These are phyloP conservation scores for Soucietia sequanensis DNA, from an alignment of 805 yeast species.

Conservation along the genomic window DNA sequence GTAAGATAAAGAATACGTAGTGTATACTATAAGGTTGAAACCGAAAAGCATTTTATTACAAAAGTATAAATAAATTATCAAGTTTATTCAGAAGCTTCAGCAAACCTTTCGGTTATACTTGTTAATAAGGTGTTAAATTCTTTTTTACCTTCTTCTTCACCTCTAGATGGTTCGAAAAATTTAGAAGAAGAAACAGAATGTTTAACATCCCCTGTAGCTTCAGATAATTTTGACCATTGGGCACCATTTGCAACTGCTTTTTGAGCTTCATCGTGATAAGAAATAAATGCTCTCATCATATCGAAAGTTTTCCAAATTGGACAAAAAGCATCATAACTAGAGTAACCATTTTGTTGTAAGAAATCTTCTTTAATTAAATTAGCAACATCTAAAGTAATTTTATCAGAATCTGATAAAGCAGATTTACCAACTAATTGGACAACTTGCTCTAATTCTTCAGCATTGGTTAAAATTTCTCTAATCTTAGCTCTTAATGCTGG, in stretches of 20 bases:
- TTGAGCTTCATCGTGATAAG: slow-evolving; percentile 96
- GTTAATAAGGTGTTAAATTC: slow-evolving; percentile 77
- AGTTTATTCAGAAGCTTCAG: slow-evolving; percentile 85
- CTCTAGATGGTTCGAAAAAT: slow-evolving; percentile 93
- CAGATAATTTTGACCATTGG: slow-evolving; percentile 88
- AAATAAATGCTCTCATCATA: slow-evolving; percentile 94
- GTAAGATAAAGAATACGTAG: neutral
- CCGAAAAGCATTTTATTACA: slow-evolving; percentile 2
- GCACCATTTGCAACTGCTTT: slow-evolving; percentile 94
- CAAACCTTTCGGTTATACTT: slow-evolving; percentile 84
- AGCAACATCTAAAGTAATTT: slow-evolving; percentile 93
- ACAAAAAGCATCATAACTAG: slow-evolving; percentile 97
- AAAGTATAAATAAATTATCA: slow-evolving; percentile 6
- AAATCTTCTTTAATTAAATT: slow-evolving; percentile 93
- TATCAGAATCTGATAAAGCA: slow-evolving; percentile 94
- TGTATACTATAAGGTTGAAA: neutral
- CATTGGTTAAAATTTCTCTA: slow-evolving; percentile 91
- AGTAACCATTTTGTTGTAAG: slow-evolving; percentile 98
- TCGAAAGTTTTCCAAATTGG: slow-evolving; percentile 98
- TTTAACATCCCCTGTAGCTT: slow-evolving; percentile 85
- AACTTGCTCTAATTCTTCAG: slow-evolving; percentile 98
- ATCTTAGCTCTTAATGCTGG: slow-evolving; percentile 87
- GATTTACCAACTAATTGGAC: slow-evolving; percentile 99
- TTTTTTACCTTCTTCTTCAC: slow-evolving; percentile 71
- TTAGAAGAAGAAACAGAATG: slow-evolving; percentile 93